Evolutionary conservation across 1,284 basidiomycete species (phyloP).

Genomic region (Meripilus lineatus): DNA sequence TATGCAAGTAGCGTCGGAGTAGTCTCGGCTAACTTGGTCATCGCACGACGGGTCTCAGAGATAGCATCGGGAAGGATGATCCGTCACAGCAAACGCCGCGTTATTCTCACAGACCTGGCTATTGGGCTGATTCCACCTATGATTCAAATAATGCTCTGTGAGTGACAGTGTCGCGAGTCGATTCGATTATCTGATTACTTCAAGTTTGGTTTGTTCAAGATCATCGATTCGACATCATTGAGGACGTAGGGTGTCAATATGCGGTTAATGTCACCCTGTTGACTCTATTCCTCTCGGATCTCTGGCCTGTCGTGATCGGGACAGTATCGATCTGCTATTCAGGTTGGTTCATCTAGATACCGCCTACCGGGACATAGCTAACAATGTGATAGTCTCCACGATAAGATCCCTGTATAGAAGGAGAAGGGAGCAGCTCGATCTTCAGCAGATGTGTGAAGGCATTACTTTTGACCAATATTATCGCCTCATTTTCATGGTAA

Average conservation of each 20-base stretch:
- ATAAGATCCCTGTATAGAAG: too few relatives aligned
- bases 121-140: constrained; percentile 4
- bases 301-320: constrained; percentile 39
- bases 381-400: background rate
- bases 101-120: constrained; percentile 1
- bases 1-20: too few relatives aligned
- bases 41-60: constrained; percentile 2
- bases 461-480: too few relatives aligned
- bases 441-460: too few relatives aligned
- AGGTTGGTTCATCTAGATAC: constrained; percentile 12
- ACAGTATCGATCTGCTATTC: constrained; percentile 32
- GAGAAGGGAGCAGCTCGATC: too few relatives aligned
- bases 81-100: constrained; percentile 20
- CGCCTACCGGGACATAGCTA: too few relatives aligned
- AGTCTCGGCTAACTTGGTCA: constrained; percentile 5
- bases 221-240: constrained; percentile 53
- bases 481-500: constrained; percentile 4
- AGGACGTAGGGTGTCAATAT: constrained; percentile 52
- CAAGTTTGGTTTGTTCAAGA: constrained; percentile 31
- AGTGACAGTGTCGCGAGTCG: background rate
- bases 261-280: constrained; percentile 39
- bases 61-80: constrained; percentile 20
- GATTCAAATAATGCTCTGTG: constrained; percentile 4
- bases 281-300: constrained; percentile 35
- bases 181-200: background rate